These are phyloP conservation scores for Xylariomycetidae sp. DNA, from an alignment of 2,329 filamentous ascomycete species.

Conservation along the genomic window DNA sequence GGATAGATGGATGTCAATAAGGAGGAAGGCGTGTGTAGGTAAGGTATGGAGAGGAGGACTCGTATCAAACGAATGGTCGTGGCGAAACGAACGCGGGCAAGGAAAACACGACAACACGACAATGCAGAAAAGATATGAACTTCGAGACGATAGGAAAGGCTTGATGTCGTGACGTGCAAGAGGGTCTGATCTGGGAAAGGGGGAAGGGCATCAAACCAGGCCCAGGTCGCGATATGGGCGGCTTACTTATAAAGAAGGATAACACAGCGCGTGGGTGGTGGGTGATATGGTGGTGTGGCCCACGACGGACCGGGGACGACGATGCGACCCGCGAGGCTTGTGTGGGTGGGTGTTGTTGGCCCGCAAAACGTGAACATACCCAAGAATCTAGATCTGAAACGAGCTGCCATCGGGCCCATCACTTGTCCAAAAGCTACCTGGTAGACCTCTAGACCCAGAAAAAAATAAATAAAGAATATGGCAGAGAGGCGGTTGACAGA, in stretches of 20 bases:
- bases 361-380: no score
- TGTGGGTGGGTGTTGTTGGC: slow-evolving; percentile 5
- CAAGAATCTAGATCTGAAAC: no score
- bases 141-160: slow-evolving; percentile 26
- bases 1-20: slow-evolving; percentile 2
- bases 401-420: no score
- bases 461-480: slow-evolving; percentile 26
- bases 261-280: slow-evolving; percentile 9
- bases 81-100: slow-evolving; percentile 26
- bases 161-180: slow-evolving; percentile 25
- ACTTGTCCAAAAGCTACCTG: no score
- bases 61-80: slow-evolving; percentile 37
- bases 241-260: slow-evolving; percentile 27
- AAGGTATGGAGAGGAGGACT: slow-evolving; percentile 21
- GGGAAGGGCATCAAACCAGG: slow-evolving; percentile 22
- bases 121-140: slow-evolving; percentile 22
- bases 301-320: no score
- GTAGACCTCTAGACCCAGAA: no score
- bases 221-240: slow-evolving; percentile 29
- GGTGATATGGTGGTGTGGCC: no score
- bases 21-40: slow-evolving; percentile 3
- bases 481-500: slow-evolving; percentile 24
- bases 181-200: slow-evolving; percentile 25
- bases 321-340: no score
- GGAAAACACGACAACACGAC: slow-evolving; percentile 15